Percentiles rank a stretch among this genome's conserved stretches.
Evolutionary conservation across 2,329 filamentous ascomycete species (phyloP).

Genomic region (Ceratocystis cubensis): DNA sequence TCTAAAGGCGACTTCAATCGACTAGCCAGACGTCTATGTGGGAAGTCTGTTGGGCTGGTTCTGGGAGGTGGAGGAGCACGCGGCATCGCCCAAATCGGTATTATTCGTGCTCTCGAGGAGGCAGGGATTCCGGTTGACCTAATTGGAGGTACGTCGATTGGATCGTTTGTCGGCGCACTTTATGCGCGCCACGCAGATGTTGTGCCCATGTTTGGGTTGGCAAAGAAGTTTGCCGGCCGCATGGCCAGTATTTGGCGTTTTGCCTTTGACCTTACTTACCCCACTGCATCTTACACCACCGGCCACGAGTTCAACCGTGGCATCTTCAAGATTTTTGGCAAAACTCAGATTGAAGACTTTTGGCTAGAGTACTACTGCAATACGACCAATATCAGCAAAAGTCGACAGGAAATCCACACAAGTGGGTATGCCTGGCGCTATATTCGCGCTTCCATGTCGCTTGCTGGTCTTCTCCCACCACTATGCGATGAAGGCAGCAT

Average conservation of each 20-base stretch:
- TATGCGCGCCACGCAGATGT: conserved; percentile 95
- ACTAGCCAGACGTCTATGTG: conserved; percentile 75
- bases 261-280: conserved; percentile 88
- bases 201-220: conserved; percentile 89
- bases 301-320: conserved; percentile 98
- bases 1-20: conserved; percentile 97
- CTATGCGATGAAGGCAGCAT: conserved; percentile 95
- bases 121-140: conserved; percentile 93
- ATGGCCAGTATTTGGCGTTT: conserved; percentile 99
- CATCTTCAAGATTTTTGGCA: conserved; percentile 96
- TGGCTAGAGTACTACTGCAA: conserved; percentile 99
- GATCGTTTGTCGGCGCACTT: conserved; percentile 84
- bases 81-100: conserved; percentile 83
- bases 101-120: conserved; percentile 90
- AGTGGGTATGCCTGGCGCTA: conserved; percentile 97
- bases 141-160: conserved; percentile 90
- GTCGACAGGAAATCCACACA: conserved; percentile 80
- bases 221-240: conserved; percentile 95
- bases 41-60: conserved; percentile 87
- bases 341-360: conserved; percentile 96
- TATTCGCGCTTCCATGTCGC: conserved; percentile 88
- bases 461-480: conserved; percentile 82
- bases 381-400: conserved; percentile 96
- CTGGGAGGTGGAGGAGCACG: conserved; percentile 86
- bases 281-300: conserved; percentile 91